phyloP scores from a whole-genome alignment of 305 asterid species.

The Solanum hybrid region DNA sequence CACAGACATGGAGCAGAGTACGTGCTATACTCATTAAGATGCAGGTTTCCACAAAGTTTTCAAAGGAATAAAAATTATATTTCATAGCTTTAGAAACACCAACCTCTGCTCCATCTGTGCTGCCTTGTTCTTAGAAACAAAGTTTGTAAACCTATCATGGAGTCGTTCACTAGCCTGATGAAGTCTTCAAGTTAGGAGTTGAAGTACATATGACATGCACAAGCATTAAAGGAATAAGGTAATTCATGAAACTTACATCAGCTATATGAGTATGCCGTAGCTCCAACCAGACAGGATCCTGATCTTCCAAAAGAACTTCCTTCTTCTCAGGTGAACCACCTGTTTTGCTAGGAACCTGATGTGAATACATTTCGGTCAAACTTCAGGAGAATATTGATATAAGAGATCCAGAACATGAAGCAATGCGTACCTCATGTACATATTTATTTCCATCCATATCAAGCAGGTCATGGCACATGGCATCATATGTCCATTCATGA shows the following conservation, averaged over 20 bases:
- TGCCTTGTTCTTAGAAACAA: constrained; percentile 89
- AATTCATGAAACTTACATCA: constrained; percentile 44
- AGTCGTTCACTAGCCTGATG: constrained; percentile 85
- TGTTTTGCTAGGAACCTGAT: constrained; percentile 74
- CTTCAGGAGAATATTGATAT: background rate
- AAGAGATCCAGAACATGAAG: constrained; percentile 7
- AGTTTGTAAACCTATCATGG: constrained; percentile 74
- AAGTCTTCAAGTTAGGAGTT: constrained; percentile 12
- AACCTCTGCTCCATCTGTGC: constrained; percentile 96
- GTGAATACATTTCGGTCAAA: constrained; percentile 1
- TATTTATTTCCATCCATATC: constrained; percentile 90
- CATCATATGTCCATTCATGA: constrained; percentile 99
- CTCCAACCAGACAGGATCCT: constrained; percentile 94
- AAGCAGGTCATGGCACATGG: constrained; percentile 95
- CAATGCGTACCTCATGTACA: constrained; percentile 59
- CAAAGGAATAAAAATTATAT: background rate
- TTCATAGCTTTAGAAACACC: constrained; percentile 10
- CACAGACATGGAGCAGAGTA: background rate
- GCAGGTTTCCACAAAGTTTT: background rate
- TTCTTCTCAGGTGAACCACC: constrained; percentile 78
- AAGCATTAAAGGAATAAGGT: constrained; percentile 6
- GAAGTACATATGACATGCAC: constrained; percentile 11
- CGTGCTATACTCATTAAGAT: background rate
- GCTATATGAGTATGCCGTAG: constrained; percentile 90
- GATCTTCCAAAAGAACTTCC: constrained; percentile 89